These are phyloP conservation scores for Psidium friedrichsthalianum DNA, from an alignment of 345 rosid genomes.

Conservation along the genomic window DNA sequence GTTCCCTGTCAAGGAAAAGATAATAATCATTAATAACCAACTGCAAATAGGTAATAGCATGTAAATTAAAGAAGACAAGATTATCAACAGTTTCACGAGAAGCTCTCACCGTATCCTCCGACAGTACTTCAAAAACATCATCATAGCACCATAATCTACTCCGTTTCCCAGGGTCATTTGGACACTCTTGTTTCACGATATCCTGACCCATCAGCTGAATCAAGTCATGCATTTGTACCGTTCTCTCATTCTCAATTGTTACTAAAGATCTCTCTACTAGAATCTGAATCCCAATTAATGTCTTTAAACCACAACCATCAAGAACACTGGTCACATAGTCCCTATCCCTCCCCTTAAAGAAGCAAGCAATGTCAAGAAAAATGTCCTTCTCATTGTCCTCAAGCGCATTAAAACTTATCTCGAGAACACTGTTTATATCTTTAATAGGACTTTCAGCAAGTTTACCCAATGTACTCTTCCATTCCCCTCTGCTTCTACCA, in stretches of 20 bases:
- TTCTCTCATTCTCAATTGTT: neutral
- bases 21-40: neutral
- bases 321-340: neutral
- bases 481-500: neutral
- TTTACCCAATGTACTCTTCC: neutral
- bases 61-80: neutral
- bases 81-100: neutral
- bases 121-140: constrained; percentile 3
- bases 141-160: constrained; percentile 11
- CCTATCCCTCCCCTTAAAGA: neutral
- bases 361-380: constrained; percentile 14
- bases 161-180: constrained; percentile 9
- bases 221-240: constrained; percentile 15
- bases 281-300: neutral
- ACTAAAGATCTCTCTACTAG: constrained; percentile 2
- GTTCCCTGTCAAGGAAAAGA: constrained; percentile 8
- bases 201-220: constrained; percentile 13
- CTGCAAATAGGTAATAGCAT: neutral
- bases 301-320: neutral
- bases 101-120: neutral
- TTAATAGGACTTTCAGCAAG: neutral
- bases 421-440: neutral
- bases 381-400: neutral
- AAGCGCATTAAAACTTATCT: constrained; percentile 2
- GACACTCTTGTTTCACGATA: constrained; percentile 5